Evolutionary conservation across 2,329 filamentous ascomycete species (phyloP), one percentile per base, ranked within the genome.

Genomic region (Trichoderma sp.): DNA sequence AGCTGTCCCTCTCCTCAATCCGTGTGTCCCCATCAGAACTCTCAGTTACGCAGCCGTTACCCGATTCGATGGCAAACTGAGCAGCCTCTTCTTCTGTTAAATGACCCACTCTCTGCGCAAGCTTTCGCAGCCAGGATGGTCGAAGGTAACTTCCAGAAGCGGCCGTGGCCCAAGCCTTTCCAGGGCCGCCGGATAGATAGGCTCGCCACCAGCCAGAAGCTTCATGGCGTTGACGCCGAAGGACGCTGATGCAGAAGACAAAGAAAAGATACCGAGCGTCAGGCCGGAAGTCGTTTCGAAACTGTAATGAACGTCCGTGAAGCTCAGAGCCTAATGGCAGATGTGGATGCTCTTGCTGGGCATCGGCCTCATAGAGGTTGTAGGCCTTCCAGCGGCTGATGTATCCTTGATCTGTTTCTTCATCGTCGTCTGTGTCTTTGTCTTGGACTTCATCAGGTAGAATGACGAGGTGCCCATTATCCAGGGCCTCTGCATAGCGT

Each of bases 291-390:
- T 43, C 39, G 5, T 7, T 43, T 18, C 16, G 39, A 18, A 43
- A 43, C 39, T 43, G 5, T 18, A 43, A 3, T 18, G 39, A 43
- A 16, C 39, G 39, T 43, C 39, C 39, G 39, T 43, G 16, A 7
- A 43, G 39, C 16, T n/a, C 39, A n/a, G 16, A 18, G 16, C 39
- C 39, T 18, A 18, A n/a, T n/a, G 39, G 39, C 16, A 43, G 7
- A 3, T 1, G 2, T 1, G 0, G 32, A 34, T 13, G 11, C 2
- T 1, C 0, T 7, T 43, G 2, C 6, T 43, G 16, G 16, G 39
- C 39, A 18, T 43, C 39, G 3, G 16, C 39, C 6, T 43, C 39
- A 18, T 43, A 43, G 6, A 43, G 16, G 5, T 7, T 16, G 16
- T 43, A n/a, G 16, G n/a, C 16, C 6, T n/a, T 43, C 39, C 39